Evolutionary conservation across 2,329 filamentous ascomycete genomes (phyloP), one percentile per base, ranked within the genome.

Genomic region (Aureobasidium pullulans): DNA sequence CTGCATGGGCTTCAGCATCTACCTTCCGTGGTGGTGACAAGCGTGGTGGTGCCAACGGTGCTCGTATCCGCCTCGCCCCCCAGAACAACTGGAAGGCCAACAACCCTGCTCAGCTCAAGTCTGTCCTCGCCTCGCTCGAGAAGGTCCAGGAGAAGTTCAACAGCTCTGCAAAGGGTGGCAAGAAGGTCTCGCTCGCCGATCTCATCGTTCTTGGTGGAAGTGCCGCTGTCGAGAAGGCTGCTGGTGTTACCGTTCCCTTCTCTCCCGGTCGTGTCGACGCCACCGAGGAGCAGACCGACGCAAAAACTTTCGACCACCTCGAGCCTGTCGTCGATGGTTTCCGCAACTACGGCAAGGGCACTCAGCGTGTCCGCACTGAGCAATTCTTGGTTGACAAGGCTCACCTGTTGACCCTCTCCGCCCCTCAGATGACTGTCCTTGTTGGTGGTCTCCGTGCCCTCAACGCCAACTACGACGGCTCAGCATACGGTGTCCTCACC

Each of bases 21-120:
- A 86, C 85, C 32, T 90, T 86, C 84, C 86, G 87, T 62, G 81
- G 84, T 66, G 82, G 84, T 65, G 88, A 92, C 78, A 91, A 91
- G 83, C 88, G 88, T 64, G 88, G 88, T 65, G 88, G 88, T 69
- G 88, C 88, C 74, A 92, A 92, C 68, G 88, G 88, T 66, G 88
- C 83, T 13, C 88, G 88, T 66, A 89, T 92, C 67, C 85, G 86
- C 36, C 85, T 92, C 10, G 77, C 80, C 62, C 88, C 88, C 28
- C 85, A 88, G 76, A 84, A 84, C 66, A 77, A 83, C 72, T 92
- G 88, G 88, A 74, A 83, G 68, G 81, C 85, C 70, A 92, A 92
- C 81, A 88, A 89, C 77, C 87, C 87, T 31, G 66, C 78, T 1
- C 81, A 87, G 73, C 77, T 91, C 42, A 73, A 75, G 59, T 76